phyloP scores from a whole-genome alignment of 306 rosid species.

The Fagus sylvatica region DNA sequence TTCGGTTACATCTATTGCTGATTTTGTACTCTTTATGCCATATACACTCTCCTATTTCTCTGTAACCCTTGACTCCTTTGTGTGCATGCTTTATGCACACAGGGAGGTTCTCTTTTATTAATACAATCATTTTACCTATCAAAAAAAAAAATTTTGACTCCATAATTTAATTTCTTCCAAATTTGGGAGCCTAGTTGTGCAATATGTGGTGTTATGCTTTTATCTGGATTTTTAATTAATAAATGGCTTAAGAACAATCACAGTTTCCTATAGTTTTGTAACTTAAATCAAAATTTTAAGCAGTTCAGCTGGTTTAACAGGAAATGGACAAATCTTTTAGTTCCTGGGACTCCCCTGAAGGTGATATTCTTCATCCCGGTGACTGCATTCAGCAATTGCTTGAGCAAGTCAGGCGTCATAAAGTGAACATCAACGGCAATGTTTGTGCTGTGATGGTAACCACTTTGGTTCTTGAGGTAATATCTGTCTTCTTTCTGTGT shows the following conservation, averaged over 20 bases:
- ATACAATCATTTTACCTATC: no score
- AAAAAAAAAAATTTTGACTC: neutral
- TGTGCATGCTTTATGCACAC: no score
- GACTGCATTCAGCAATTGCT: slow-evolving; percentile 72
- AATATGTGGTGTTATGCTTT: neutral
- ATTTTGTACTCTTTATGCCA: no score
- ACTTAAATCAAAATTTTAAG: neutral
- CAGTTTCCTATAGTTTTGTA: slow-evolving; percentile 1
- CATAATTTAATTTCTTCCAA: neutral
- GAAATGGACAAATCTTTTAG: slow-evolving; percentile 63
- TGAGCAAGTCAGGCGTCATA: slow-evolving; percentile 71
- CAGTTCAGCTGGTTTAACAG: slow-evolving; percentile 34
- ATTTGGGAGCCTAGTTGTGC: neutral
- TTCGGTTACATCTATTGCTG: no score
- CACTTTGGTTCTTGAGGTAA: slow-evolving; percentile 85
- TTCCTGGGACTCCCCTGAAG: slow-evolving; percentile 48
- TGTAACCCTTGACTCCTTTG: no score
- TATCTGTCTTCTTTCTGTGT: slow-evolving; percentile 11
- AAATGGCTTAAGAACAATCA: slow-evolving; percentile 9
- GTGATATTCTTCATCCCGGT: slow-evolving; percentile 45
- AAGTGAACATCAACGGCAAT: slow-evolving; percentile 68
- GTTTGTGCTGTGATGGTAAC: slow-evolving; percentile 79
- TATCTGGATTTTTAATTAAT: neutral
- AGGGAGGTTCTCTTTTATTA: no score
- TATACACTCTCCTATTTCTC: no score